A percentile compares a stretch with the other conserved stretches of the same genome.
Evolutionary conservation across 2,329 filamentous ascomycete genomes (phyloP).

Genomic region (Colletotrichum chrysophilum): DNA sequence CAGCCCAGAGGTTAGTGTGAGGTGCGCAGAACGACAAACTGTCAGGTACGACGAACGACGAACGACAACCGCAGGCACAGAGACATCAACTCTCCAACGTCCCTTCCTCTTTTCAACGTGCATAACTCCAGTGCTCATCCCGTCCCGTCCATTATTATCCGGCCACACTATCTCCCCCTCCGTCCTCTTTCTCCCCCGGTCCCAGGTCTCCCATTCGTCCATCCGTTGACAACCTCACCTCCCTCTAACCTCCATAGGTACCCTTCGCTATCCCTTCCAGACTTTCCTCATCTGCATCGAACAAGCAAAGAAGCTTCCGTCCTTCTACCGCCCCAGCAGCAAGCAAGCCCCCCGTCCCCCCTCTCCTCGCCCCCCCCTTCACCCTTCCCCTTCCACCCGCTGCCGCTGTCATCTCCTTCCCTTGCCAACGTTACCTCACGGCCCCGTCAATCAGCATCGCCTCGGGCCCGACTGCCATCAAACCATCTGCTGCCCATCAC

Average conservation of each 20-base stretch:
- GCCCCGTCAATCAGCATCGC: not conserved
- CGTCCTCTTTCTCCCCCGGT: not conserved
- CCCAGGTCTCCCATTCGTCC: not conserved
- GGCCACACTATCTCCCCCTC: not conserved
- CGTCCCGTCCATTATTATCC: not conserved
- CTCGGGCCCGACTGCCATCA: not conserved
- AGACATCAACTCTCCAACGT: not conserved
- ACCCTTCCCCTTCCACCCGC: not conserved
- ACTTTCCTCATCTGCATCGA: not conserved
- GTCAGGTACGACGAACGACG: not conserved
- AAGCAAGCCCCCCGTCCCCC: not conserved
- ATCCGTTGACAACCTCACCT: not conserved
- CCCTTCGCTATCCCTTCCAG: not conserved
- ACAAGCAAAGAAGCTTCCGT: slow-evolving; percentile 1
- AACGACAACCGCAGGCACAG: not conserved
- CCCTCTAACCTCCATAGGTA: not conserved
- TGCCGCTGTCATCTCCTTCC: not conserved
- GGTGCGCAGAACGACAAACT: not conserved
- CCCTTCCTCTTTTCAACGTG: not conserved
- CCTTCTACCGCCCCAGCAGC: not conserved
- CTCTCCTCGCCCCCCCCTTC: not conserved
- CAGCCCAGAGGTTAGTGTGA: not conserved
- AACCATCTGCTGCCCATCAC: not conserved
- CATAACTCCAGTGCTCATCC: not conserved
- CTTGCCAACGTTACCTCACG: not conserved